Conservation (phyloP, 2,329 filamentous ascomycete species). For the Scortechinia acanthostroma region DNA sequence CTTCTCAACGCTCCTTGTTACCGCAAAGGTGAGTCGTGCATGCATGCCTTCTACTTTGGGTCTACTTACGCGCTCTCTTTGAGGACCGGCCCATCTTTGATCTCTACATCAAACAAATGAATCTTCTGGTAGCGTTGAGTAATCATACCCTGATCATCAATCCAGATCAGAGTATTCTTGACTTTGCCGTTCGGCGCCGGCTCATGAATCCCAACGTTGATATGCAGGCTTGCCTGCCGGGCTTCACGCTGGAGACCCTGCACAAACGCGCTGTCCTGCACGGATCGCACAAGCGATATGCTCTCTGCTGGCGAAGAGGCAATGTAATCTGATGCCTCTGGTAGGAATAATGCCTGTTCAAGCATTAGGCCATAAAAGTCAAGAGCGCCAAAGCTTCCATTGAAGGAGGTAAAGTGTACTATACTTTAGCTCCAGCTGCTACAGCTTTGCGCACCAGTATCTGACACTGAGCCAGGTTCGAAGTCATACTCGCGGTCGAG, state of each 20-base stretch:
- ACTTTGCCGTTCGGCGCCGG: conserved; percentile 42
- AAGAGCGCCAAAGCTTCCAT: not conserved
- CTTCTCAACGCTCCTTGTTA: conserved; percentile 50
- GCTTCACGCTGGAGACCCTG: conserved; percentile 67
- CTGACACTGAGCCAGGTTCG: conserved; percentile 76
- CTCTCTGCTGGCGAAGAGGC: conserved; percentile 61
- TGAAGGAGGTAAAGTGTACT: conserved; percentile 2
- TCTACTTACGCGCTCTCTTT: conserved; percentile 45
- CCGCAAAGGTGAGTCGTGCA: not conserved
- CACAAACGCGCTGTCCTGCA: conserved; percentile 66
- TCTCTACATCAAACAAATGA: conserved; percentile 75
- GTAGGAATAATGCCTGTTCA: conserved; percentile 54
- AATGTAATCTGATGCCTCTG: conserved; percentile 88
- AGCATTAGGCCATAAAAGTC: conserved; percentile 4
- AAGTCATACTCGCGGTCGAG: conserved; percentile 69
- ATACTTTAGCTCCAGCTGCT: conserved; percentile 70
- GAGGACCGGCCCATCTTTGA: conserved; percentile 45
- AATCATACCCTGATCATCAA: conserved; percentile 50
- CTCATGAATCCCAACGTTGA: conserved; percentile 86
- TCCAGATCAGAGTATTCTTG: conserved; percentile 63
- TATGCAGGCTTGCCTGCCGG: conserved; percentile 51
- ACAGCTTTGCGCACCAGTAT: conserved; percentile 67
- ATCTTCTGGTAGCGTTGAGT: conserved; percentile 74
- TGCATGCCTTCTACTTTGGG: not conserved
- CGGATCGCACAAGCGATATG: conserved; percentile 62